Evolutionary conservation across 108 stramenopile species (phyloP).

Genomic region (Schizochytrium sp.): DNA sequence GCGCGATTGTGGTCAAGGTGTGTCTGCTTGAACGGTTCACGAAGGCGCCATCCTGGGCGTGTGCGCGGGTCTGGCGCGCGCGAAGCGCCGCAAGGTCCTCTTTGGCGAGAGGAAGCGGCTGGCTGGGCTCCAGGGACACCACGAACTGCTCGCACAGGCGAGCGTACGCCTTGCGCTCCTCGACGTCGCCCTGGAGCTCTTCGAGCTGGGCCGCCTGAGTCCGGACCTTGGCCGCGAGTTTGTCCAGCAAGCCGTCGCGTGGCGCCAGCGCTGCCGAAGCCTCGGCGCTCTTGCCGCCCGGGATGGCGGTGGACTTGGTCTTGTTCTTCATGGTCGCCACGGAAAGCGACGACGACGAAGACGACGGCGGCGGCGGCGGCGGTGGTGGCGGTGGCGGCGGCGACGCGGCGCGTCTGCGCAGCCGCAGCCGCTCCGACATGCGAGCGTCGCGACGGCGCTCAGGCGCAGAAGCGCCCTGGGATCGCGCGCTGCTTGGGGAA

Average conservation of each 20-base stretch:
- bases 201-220: neutral
- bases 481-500: too few species aligned
- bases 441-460: neutral
- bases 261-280: too few species aligned
- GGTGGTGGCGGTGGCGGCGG: neutral
- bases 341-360: too few species aligned
- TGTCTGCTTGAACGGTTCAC: neutral
- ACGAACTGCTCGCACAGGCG: slow-evolving; percentile 17
- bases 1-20: neutral
- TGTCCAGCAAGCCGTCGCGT: neutral
- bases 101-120: neutral
- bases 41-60: neutral
- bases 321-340: too few species aligned
- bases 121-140: neutral
- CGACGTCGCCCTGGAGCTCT: neutral
- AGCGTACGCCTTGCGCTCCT: neutral
- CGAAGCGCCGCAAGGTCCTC: neutral
- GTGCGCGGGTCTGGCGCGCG: neutral
- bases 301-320: too few species aligned
- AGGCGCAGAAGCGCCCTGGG: too few species aligned
- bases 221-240: neutral
- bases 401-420: neutral
- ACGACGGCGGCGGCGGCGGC: neutral
- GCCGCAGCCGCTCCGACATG: neutral
- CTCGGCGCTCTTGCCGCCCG: too few species aligned